phyloP scores from a whole-genome alignment of 768 basidiomycete species.

The Suillus tomentosus region DNA sequence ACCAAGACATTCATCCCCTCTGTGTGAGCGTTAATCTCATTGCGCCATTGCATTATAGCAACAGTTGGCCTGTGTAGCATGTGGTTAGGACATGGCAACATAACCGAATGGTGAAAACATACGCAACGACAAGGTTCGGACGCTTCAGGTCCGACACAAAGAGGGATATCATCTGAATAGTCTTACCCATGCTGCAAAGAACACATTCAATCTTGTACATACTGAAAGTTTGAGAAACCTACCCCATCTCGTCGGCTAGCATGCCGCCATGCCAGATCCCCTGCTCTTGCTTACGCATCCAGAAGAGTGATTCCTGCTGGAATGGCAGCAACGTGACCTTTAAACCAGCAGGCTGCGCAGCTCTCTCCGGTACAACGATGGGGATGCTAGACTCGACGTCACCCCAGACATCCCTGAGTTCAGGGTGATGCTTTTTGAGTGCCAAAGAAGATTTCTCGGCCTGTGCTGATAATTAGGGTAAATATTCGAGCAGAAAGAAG shows the following conservation, averaged over 20 bases:
- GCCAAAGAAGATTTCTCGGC: constrained; percentile 70
- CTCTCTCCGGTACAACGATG: constrained; percentile 64
- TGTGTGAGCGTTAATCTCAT: constrained; percentile 88
- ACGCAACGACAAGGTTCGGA: constrained; percentile 94
- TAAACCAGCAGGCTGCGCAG: constrained; percentile 78
- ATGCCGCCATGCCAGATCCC: constrained; percentile 89
- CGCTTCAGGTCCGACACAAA: constrained; percentile 75
- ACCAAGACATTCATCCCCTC: constrained; percentile 81
- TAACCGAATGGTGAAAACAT: constrained; percentile 30
- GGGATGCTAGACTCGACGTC: constrained; percentile 69
- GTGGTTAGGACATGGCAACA: constrained; percentile 7
- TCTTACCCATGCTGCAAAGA: constrained; percentile 79
- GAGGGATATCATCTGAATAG: constrained; percentile 94
- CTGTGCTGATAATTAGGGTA: constrained; percentile 39
- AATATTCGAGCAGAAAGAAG: constrained; percentile 15
- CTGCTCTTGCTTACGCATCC: constrained; percentile 95
- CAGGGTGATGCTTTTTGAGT: constrained; percentile 71
- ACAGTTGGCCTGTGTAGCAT: constrained; percentile 43
- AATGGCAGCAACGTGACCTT: constrained; percentile 90
- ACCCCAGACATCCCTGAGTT: constrained; percentile 85
- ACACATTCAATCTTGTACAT: constrained; percentile 13
- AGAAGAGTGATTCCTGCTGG: constrained; percentile 91
- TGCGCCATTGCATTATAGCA: constrained; percentile 82
- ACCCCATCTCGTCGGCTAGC: constrained; percentile 95
- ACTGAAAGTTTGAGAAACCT: constrained; percentile 30